Percentiles rank a stretch among this genome's conserved stretches.
Conservation (phyloP, 129 eudicot genomes). For the Deinandra increscens region DNA sequence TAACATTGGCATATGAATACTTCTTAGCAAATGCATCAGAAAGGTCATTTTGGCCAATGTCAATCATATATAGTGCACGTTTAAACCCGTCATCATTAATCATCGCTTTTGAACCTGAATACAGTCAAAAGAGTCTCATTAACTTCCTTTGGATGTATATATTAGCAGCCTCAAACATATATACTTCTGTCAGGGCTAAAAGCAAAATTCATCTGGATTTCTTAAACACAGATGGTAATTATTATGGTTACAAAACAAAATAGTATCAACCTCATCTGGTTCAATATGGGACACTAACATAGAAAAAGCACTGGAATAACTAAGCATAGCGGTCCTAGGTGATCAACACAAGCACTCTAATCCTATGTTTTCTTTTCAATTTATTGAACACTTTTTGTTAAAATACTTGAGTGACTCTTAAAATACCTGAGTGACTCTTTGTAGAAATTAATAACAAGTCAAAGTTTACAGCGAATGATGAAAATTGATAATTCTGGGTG, state of each 20-base stretch:
- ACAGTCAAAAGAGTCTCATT: not conserved
- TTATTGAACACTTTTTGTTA: not conserved
- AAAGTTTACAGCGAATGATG: not conserved
- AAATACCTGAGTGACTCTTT: not conserved
- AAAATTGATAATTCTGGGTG: not conserved
- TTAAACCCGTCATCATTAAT: conserved; percentile 54
- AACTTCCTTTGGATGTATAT: not conserved
- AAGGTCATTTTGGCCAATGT: conserved; percentile 94
- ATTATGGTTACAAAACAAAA: not conserved
- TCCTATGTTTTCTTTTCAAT: not conserved
- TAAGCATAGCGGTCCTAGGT: not conserved
- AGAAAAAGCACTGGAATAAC: not conserved
- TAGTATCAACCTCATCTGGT: not conserved
- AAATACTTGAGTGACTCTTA: not conserved
- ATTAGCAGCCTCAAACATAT: conserved; percentile 3
- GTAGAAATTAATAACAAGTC: not conserved
- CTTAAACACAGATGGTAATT: too few relatives aligned
- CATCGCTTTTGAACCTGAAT: conserved; percentile 46
- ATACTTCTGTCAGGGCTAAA: not conserved
- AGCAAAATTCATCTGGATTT: not conserved
- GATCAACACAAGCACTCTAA: not conserved
- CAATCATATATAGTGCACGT: conserved; percentile 73
- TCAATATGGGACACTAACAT: not conserved
- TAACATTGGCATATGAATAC: conserved; percentile 60
- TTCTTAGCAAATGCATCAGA: conserved; percentile 76